phyloP scores from a whole-genome alignment of 2,329 filamentous ascomycete species.

The Aureobasidium mangrovei region DNA sequence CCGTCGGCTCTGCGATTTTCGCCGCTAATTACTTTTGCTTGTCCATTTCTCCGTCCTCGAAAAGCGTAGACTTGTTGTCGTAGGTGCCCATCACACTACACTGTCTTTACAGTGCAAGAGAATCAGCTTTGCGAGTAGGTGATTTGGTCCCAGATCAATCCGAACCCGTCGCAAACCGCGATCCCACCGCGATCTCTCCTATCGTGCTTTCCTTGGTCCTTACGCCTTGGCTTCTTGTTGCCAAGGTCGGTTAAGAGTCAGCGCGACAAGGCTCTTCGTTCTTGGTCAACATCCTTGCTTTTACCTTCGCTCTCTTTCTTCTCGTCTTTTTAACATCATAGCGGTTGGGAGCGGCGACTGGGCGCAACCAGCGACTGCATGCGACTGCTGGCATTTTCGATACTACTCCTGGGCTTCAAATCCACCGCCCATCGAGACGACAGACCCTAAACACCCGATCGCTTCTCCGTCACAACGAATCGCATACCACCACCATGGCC shows the following conservation, averaged over 20 bases:
- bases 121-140: no score
- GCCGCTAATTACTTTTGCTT: no score
- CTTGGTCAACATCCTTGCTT: slow-evolving; percentile 1
- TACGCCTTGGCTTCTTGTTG: slow-evolving; percentile 3
- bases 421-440: not conserved
- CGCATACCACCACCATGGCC: slow-evolving; percentile 45
- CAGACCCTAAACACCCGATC: not conserved
- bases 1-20: no score
- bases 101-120: no score
- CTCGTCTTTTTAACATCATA: not conserved
- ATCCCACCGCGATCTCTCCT: not conserved
- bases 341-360: slow-evolving; percentile 38
- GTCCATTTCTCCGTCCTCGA: no score
- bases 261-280: slow-evolving; percentile 2
- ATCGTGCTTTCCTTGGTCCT: not conserved
- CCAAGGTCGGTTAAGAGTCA: slow-evolving; percentile 12
- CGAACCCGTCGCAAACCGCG: not conserved
- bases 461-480: not conserved
- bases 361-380: slow-evolving; percentile 40
- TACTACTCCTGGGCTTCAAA: not conserved
- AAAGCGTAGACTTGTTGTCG: no score
- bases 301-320: not conserved
- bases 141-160: no score
- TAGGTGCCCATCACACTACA: no score
- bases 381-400: slow-evolving; percentile 22